A percentile compares a stretch with the other conserved stretches of the same genome.
Conservation (phyloP, 164 flowering plant genomes). For the Vitis riparia region DNA sequence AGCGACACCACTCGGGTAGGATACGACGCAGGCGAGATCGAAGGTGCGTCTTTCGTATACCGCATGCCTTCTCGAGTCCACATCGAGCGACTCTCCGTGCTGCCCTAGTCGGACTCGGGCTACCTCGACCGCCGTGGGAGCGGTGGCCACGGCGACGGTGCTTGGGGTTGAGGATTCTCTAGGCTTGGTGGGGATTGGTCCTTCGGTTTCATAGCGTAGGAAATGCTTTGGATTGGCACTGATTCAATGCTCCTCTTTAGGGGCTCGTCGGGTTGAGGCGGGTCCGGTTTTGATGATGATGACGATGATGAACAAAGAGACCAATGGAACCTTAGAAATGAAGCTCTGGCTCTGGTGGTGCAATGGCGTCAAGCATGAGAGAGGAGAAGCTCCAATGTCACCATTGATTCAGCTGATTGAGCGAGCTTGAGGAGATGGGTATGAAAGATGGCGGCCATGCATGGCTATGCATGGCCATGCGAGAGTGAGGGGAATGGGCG, state of each 20-base stretch:
- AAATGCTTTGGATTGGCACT: too few relatives aligned
- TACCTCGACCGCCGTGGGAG: not conserved
- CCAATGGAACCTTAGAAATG: constrained; percentile 15
- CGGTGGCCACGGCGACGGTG: not conserved
- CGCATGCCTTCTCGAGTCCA: constrained; percentile 76
- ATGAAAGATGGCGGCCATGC: too few relatives aligned
- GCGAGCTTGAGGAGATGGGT: too few relatives aligned
- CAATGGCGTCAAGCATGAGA: too few relatives aligned
- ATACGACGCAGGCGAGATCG: constrained; percentile 24
- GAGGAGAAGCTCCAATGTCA: too few relatives aligned
- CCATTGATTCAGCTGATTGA: too few relatives aligned
- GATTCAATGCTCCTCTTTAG: not conserved
- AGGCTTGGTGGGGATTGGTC: too few relatives aligned
- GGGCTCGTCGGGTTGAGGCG: not conserved
- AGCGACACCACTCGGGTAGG: constrained; percentile 72
- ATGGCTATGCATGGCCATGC: too few relatives aligned
- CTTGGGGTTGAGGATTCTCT: too few relatives aligned
- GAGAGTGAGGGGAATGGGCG: too few relatives aligned
- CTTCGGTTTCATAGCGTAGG: too few relatives aligned
- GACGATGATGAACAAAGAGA: constrained; percentile 30
- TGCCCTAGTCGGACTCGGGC: constrained; percentile 3
- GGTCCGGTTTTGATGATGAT: constrained; percentile 15
- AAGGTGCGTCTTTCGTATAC: constrained; percentile 49
- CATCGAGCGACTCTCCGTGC: constrained; percentile 19
- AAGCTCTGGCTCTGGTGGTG: too few relatives aligned